These are phyloP conservation scores for Waltiozyma sp. DNA, from an alignment of 1,139 yeast species.

Conservation along the genomic window DNA sequence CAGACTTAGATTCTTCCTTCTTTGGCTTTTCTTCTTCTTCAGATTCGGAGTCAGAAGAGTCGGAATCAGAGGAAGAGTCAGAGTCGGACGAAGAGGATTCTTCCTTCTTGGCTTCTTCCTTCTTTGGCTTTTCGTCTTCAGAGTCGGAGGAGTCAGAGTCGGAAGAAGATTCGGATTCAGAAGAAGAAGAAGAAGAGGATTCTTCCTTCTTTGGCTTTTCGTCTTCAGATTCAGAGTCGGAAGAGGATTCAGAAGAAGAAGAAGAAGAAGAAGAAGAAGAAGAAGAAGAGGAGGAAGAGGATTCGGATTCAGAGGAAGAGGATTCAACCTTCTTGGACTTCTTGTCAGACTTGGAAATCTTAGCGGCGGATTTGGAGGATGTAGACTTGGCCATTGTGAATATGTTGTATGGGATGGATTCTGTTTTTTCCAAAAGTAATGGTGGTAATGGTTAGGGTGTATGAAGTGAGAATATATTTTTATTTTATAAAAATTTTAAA, in stretches of 20 bases:
- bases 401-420: neutral
- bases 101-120: conserved; percentile 4
- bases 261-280: conserved; percentile 12
- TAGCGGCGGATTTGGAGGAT: neutral
- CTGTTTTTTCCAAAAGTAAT: neutral
- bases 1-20: conserved; percentile 18
- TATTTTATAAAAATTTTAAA: neutral
- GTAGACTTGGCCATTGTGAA: neutral
- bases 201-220: no score
- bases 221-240: no score
- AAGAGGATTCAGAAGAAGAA: conserved; percentile 1
- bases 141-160: conserved; percentile 12
- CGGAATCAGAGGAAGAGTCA: conserved; percentile 14
- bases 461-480: neutral
- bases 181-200: conserved; percentile 8
- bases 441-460: no score
- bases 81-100: conserved; percentile 12
- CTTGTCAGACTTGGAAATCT: neutral
- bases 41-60: conserved; percentile 11
- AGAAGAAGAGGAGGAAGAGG: conserved; percentile 10
- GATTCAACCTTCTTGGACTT: neutral
- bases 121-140: conserved; percentile 11
- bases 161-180: conserved; percentile 12
- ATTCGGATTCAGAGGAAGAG: neutral
- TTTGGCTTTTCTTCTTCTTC: conserved; percentile 8